Evolutionary conservation across 192 early-diverging fungal species (phyloP).

Genomic region (Entomortierella lignicola): DNA sequence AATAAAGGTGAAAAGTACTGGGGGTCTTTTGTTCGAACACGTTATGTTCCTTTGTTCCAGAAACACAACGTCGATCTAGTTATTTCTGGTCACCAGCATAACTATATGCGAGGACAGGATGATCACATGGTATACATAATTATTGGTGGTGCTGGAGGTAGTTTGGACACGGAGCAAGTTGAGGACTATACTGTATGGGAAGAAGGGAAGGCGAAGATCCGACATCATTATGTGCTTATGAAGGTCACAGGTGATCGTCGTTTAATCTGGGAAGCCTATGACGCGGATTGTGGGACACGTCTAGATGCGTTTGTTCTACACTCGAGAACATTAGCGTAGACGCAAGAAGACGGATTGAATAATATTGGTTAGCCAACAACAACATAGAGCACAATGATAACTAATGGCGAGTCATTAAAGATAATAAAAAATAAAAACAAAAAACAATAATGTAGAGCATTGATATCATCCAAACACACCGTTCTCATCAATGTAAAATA

Average conservation of each 20-base stretch:
- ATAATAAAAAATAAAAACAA: too few relatives aligned
- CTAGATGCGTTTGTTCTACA: conserved; percentile 52
- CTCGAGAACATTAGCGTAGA: conserved; percentile 23
- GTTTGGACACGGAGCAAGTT: conserved; percentile 69
- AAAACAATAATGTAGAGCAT: too few relatives aligned
- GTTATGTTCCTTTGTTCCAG: conserved; percentile 76
- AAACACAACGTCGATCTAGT: conserved; percentile 76
- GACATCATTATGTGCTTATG: conserved; percentile 57
- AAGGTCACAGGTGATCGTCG: conserved; percentile 54
- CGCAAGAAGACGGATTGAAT: neutral
- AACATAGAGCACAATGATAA: too few relatives aligned
- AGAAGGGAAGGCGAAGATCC: conserved; percentile 39
- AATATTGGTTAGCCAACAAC: too few relatives aligned
- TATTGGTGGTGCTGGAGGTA: conserved; percentile 80
- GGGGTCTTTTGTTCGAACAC: conserved; percentile 73
- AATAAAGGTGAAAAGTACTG: conserved; percentile 74
- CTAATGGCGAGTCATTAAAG: too few relatives aligned
- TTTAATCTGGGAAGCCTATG: conserved; percentile 56
- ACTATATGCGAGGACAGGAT: conserved; percentile 72
- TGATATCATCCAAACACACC: too few relatives aligned
- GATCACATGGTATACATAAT: conserved; percentile 73
- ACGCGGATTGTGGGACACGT: conserved; percentile 50
- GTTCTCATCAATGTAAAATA: too few relatives aligned
- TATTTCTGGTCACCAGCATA: conserved; percentile 84
- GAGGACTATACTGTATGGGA: conserved; percentile 67